These are phyloP conservation scores for Fusarium nematophilum DNA, from an alignment of 2,329 filamentous ascomycete genomes.

Conservation along the genomic window DNA sequence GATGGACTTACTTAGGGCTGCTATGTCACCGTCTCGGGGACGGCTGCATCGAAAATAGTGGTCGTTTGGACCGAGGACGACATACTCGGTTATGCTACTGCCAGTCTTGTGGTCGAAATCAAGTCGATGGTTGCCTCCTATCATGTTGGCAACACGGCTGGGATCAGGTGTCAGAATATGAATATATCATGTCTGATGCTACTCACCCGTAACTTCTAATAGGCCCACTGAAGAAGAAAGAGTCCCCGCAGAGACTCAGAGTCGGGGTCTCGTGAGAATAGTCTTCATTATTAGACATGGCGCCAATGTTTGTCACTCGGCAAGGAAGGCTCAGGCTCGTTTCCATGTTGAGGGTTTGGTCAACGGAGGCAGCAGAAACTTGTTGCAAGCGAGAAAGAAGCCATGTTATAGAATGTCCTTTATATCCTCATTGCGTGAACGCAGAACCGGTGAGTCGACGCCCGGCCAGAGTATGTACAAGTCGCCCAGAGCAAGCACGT, in stretches of 20 bases:
- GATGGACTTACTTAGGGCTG: slow-evolving; percentile 28
- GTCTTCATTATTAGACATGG: slow-evolving; percentile 6
- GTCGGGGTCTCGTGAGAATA: slow-evolving; percentile 25
- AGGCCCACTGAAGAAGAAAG: slow-evolving; percentile 39
- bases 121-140: not conserved
- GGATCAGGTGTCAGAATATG: not conserved
- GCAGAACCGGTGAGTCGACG: not conserved
- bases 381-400: not conserved
- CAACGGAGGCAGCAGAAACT: not conserved
- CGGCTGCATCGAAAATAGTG: slow-evolving; percentile 39
- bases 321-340: not conserved
- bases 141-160: slow-evolving; percentile 14
- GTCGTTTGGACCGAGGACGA: slow-evolving; percentile 33
- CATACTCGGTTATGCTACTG: slow-evolving; percentile 16
- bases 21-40: slow-evolving; percentile 21
- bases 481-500: slow-evolving; percentile 12
- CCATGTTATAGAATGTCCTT: not conserved
- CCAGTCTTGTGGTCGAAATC: slow-evolving; percentile 22
- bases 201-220: slow-evolving; percentile 33
- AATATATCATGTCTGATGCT: not conserved
- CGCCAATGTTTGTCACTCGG: not conserved
- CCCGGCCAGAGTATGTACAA: not conserved
- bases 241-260: slow-evolving; percentile 32
- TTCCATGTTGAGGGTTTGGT: not conserved
- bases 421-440: not conserved